Evolutionary conservation across 2,329 filamentous ascomycete species (phyloP), one percentile per base, ranked within the genome.

Genomic region (Daldinia sp.): DNA sequence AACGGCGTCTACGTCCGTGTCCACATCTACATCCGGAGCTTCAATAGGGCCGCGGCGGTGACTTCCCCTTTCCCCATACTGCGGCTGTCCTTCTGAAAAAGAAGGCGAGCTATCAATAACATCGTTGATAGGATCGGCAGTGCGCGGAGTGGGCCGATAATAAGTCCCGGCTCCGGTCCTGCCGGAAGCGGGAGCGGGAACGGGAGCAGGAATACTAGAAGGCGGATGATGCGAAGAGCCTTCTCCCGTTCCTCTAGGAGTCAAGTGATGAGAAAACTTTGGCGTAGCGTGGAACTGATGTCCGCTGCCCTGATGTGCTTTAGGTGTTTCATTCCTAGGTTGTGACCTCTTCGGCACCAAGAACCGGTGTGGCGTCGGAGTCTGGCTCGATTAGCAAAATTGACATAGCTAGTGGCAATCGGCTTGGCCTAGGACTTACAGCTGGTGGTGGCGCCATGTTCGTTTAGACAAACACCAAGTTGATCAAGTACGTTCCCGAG

Each of bases 261-360:
- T 75, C 5, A 73, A 75, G 48, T 71, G 69, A 35, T 72, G 70
- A n/a, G 72, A 72, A 62, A 76, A 76, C 2, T 72, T 69, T 48
- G 74, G 74, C 19, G 73, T 76, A 1, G 71, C 70, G 7, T 72
- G 73, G 54, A 76, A 76, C 59, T 75, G 74, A 64, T 73, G 72
- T 32, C 65, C 55, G 39, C 71, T 62, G 53, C 49, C 51, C 32
- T 68, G 68, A 39, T 69, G 71, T 3, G 63, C 58, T 32, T 69
- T 72, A 10, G 74, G 73, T n/a, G 71, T 74, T 54, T 71, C 68
- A 30, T 51, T 63, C n/a, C 58, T 66, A 29, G 69, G 58, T 29
- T 72, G 71, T 13, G 72, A 72, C 50, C 72, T 70, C 67, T 66
- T 74, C 25, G 74, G 71, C 41, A 72, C 70, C 5, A 76, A 63